Evolutionary conservation across 805 yeast species (phyloP).

Genomic region (Candida verbasci): DNA sequence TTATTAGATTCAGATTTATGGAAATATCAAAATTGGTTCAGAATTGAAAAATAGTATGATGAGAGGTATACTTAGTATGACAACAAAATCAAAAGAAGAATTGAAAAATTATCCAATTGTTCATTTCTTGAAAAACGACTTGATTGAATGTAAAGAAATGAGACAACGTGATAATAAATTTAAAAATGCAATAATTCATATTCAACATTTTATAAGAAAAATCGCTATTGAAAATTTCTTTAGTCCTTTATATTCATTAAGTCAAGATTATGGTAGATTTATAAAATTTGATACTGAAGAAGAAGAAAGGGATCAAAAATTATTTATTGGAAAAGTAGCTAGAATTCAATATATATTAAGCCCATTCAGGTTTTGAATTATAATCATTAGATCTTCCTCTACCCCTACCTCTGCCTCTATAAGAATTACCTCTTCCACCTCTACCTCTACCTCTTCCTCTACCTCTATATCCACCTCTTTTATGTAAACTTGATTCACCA

Average conservation of each 20-base stretch:
- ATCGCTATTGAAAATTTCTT: conserved; percentile 20
- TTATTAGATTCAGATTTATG: conserved; percentile 49
- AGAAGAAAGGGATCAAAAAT: conserved; percentile 18
- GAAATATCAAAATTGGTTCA: conserved; percentile 25
- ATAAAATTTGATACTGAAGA: conserved; percentile 16
- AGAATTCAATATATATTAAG: conserved; percentile 16
- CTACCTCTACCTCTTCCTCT: conserved; percentile 33
- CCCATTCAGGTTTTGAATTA: conserved; percentile 28
- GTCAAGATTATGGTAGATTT: conserved; percentile 18
- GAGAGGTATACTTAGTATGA: conserved; percentile 15
- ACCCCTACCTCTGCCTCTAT: conserved; percentile 15
- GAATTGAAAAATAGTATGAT: conserved; percentile 18
- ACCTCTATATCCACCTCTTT: conserved; percentile 47
- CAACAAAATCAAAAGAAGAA: background rate
- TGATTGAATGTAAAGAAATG: conserved; percentile 20
- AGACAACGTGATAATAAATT: conserved; percentile 11
- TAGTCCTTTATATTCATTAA: conserved; percentile 21
- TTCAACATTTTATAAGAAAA: conserved; percentile 14
- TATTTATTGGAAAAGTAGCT: conserved; percentile 24
- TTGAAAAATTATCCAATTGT: conserved; percentile 16
- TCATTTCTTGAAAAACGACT: conserved; percentile 28
- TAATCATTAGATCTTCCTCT: conserved; percentile 11
- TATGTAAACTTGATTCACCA: conserved; percentile 60
- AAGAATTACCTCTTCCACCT: conserved; percentile 18
- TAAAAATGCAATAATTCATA: conserved; percentile 13